phyloP scores from a whole-genome alignment of 2,329 filamentous ascomycete genomes.

The Scedosporium apiospermum region DNA sequence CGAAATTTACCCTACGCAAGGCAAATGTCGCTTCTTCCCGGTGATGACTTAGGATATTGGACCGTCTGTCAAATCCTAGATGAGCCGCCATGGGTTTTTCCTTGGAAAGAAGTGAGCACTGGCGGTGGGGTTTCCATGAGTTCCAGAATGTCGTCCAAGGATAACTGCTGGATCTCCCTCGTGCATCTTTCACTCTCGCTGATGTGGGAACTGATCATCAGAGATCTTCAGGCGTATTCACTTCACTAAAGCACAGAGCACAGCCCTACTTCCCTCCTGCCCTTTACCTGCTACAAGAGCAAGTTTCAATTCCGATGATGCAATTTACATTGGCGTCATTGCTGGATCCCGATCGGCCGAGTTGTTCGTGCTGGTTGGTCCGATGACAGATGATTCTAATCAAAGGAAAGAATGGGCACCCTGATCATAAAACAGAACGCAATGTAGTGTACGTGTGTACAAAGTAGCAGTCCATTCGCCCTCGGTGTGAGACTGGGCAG shows the following conservation, averaged over 20 bases:
- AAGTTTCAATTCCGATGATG: neutral
- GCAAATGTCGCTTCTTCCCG: too few species aligned
- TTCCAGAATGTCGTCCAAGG: neutral
- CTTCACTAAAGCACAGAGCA: neutral
- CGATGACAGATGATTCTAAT: too few species aligned
- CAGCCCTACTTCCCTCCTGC: neutral
- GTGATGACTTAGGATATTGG: too few species aligned
- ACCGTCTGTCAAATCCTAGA: too few species aligned
- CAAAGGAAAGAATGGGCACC: too few species aligned
- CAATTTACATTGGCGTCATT: neutral
- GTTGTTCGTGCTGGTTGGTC: neutral
- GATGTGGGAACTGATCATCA: neutral
- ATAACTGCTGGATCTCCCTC: neutral
- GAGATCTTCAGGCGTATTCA: neutral
- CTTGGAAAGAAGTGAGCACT: too few species aligned
- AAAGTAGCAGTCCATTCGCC: too few species aligned
- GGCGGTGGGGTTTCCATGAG: neutral
- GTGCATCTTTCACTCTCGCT: neutral
- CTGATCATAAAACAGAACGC: too few species aligned
- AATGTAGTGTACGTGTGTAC: too few species aligned
- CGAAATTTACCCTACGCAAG: neutral
- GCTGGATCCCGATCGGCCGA: neutral
- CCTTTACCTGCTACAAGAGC: neutral
- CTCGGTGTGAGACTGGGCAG: too few species aligned
- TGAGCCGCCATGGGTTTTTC: too few species aligned